These are phyloP conservation scores for Plantago lanceolata DNA, from an alignment of 305 asterid species.

Conservation along the genomic window DNA sequence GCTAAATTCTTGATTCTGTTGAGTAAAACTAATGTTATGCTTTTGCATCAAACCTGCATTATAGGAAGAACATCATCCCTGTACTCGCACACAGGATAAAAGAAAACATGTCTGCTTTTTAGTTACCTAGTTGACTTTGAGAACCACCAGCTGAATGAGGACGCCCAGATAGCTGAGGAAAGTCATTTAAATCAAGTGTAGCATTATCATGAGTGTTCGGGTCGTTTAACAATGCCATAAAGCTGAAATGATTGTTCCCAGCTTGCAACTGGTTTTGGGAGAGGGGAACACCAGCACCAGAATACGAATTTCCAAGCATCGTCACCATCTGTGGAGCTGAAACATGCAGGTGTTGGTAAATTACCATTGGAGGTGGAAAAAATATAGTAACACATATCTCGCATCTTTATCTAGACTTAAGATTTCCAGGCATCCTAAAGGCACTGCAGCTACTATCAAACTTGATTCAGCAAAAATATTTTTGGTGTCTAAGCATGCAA, in stretches of 20 bases:
- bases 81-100: conserved; percentile 16
- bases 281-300: conserved; percentile 62
- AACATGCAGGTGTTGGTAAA: conserved; percentile 37
- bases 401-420: background rate
- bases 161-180: conserved; percentile 75
- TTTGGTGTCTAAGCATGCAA: background rate
- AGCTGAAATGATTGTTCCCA: conserved; percentile 57
- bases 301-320: conserved; percentile 67
- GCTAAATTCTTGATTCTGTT: conserved; percentile 98
- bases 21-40: conserved; percentile 67
- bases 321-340: conserved; percentile 84
- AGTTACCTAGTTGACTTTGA: conserved; percentile 67
- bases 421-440: background rate
- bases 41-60: conserved; percentile 71
- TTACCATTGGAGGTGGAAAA: conserved; percentile 6
- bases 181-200: conserved; percentile 71
- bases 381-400: conserved; percentile 10
- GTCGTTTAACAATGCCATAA: conserved; percentile 62
- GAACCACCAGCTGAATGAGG: conserved; percentile 74
- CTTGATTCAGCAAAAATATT: background rate
- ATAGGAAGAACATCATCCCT: conserved; percentile 20
- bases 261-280: conserved; percentile 76
- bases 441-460: background rate
- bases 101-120: background rate
- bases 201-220: conserved; percentile 56